Conservation (phyloP, 1,284 basidiomycete species). For the Puccinia triticina region DNA sequence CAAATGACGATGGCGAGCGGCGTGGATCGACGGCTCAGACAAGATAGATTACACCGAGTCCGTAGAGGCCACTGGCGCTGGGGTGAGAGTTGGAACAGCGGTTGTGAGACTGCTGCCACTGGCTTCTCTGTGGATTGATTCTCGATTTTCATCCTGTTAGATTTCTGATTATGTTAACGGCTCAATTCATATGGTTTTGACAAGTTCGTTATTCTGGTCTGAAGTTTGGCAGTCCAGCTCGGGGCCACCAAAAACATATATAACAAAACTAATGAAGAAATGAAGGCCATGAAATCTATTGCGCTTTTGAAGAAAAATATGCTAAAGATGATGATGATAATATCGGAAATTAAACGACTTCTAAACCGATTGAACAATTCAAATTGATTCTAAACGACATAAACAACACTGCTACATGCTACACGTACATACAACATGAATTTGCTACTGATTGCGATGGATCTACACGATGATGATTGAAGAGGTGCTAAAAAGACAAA, state of each 20-base stretch:
- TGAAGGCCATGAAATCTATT: too few species aligned
- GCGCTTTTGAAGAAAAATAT: too few species aligned
- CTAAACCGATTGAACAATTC: neutral
- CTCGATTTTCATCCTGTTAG: neutral
- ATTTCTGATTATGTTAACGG: neutral
- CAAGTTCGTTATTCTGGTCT: too few species aligned
- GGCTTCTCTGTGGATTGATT: neutral
- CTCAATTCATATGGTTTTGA: too few species aligned
- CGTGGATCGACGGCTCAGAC: neutral
- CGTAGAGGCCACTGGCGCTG: slow-evolving; percentile 30
- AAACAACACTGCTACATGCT: neutral
- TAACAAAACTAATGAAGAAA: too few species aligned
- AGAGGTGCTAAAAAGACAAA: too few species aligned
- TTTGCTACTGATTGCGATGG: too few species aligned
- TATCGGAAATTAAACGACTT: too few species aligned
- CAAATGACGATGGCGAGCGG: neutral
- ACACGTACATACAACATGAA: neutral
- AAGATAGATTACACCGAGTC: neutral
- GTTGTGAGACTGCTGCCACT: neutral
- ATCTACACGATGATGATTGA: too few species aligned
- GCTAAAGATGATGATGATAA: too few species aligned
- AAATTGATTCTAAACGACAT: neutral
- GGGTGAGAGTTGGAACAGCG: slow-evolving; percentile 42
- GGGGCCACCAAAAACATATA: too few species aligned
- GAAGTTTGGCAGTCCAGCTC: too few species aligned